Conservation (phyloP, 202 grass and related monocot species). For the Tripidium arundinaceum region DNA sequence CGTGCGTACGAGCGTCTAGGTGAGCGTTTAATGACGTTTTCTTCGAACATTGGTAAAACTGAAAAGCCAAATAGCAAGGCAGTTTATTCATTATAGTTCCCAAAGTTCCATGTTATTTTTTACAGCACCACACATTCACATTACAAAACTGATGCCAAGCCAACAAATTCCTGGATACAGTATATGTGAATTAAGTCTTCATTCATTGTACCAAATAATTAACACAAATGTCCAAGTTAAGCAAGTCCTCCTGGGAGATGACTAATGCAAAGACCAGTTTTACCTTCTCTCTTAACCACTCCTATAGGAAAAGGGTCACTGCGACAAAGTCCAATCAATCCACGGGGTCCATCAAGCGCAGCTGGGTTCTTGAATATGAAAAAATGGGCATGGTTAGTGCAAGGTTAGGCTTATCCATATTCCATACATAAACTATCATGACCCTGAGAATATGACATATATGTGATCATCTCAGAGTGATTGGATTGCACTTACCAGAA, state of each 20-base stretch:
- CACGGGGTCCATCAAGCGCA: slow-evolving; percentile 55
- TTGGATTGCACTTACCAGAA: slow-evolving; percentile 49
- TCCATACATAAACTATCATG: not conserved
- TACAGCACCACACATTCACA: not conserved
- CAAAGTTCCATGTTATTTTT: not conserved
- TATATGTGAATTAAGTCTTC: not conserved
- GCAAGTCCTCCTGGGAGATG: not conserved
- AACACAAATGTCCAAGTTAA: not conserved
- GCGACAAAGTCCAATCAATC: slow-evolving; percentile 44
- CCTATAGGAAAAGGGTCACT: slow-evolving; percentile 67
- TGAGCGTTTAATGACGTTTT: not conserved
- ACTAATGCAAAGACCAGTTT: not conserved
- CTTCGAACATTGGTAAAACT: not conserved
- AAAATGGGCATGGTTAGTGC: not conserved
- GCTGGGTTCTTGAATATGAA: slow-evolving; percentile 51
- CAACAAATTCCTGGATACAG: slow-evolving; percentile 5
- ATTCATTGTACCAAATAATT: too few relatives aligned
- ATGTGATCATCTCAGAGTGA: not conserved
- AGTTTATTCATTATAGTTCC: not conserved
- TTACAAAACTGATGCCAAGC: not conserved
- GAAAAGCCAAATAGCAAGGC: not conserved
- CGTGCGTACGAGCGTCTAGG: not conserved
- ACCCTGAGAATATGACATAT: not conserved
- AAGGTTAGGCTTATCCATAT: not conserved
- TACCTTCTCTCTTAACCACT: slow-evolving; percentile 67